Percentiles rank a stretch among this genome's conserved stretches.
Evolutionary conservation across 1,284 basidiomycete genomes (phyloP).

Genomic region (Ceratobasidium sp.): DNA sequence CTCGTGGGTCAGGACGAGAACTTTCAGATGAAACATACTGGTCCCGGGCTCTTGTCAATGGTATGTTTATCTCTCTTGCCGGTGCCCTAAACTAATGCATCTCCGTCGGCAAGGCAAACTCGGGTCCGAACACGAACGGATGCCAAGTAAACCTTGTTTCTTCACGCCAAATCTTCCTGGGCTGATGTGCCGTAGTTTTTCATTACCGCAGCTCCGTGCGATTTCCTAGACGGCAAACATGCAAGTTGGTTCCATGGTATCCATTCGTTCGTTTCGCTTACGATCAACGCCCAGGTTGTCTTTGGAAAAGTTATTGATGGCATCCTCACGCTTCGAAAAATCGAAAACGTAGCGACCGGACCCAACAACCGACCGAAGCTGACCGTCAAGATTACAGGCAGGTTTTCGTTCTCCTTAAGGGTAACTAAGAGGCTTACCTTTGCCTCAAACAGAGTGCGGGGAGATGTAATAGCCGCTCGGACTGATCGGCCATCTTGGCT

Average conservation of each 20-base stretch:
- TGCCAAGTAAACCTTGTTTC: constrained; percentile 68
- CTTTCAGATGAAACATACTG: constrained; percentile 88
- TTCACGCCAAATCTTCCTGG: not conserved
- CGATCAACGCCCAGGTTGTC: constrained; percentile 56
- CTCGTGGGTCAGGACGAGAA: constrained; percentile 80
- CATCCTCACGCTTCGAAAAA: constrained; percentile 89
- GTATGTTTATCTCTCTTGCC: constrained; percentile 51
- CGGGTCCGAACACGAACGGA: constrained; percentile 90
- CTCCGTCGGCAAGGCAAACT: constrained; percentile 74
- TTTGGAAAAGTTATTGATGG: constrained; percentile 91
- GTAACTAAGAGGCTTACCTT: not conserved
- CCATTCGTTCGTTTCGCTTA: not conserved
- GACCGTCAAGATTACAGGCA: constrained; percentile 83
- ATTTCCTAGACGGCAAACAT: constrained; percentile 95
- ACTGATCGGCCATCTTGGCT: not conserved
- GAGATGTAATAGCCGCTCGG: constrained; percentile 53
- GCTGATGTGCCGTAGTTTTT: constrained; percentile 76
- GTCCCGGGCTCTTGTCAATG: constrained; percentile 86
- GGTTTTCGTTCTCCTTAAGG: not conserved
- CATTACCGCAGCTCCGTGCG: constrained; percentile 92
- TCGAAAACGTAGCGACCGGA: constrained; percentile 93
- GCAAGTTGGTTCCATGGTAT: constrained; percentile 45
- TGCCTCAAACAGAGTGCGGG: constrained; percentile 52
- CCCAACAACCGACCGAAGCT: constrained; percentile 85
- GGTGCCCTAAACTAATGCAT: constrained; percentile 14